A percentile compares a stretch with the other conserved stretches of the same genome.
Evolutionary conservation across 177 flowering plant species (phyloP).

Genomic region (Vitis hybrid): DNA sequence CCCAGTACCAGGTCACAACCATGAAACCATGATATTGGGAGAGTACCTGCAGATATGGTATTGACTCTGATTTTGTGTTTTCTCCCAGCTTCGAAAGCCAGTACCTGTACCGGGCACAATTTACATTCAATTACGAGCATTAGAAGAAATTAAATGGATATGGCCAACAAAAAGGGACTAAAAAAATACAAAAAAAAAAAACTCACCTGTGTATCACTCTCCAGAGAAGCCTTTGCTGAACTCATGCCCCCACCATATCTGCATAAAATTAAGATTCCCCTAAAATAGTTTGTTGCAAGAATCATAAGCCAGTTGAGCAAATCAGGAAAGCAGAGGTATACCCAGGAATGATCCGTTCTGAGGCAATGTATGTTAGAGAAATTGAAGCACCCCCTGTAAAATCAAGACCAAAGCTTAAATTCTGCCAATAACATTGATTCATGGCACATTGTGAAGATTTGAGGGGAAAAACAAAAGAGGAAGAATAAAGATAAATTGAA

Average conservation of each 20-base stretch:
- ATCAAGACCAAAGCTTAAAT: neutral
- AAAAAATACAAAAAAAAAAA: neutral
- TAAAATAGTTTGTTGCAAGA: too few species aligned
- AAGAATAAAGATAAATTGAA: too few species aligned
- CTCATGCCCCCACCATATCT: conserved; percentile 99
- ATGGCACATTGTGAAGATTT: too few species aligned
- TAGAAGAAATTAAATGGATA: too few species aligned
- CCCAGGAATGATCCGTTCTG: conserved; percentile 97
- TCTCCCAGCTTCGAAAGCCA: conserved; percentile 97
- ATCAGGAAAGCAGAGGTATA: conserved; percentile 19
- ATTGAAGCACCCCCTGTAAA: conserved; percentile 84
- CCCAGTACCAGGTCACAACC: too few species aligned
- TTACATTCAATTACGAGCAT: too few species aligned
- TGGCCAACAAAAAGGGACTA: neutral
- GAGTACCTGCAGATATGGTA: conserved; percentile 89
- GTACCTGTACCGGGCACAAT: conserved; percentile 53
- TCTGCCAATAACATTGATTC: too few species aligned
- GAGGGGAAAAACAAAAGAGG: too few species aligned
- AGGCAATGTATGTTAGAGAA: conserved; percentile 94
- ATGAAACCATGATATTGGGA: too few species aligned
- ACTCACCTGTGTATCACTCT: conserved; percentile 88
- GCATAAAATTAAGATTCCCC: conserved; percentile 2
- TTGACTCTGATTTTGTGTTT: conserved; percentile 79
- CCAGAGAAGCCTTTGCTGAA: conserved; percentile 94
- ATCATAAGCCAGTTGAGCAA: neutral